phyloP scores from a whole-genome alignment of 2,329 filamentous ascomycete genomes.

The Lachnellula occidentalis region DNA sequence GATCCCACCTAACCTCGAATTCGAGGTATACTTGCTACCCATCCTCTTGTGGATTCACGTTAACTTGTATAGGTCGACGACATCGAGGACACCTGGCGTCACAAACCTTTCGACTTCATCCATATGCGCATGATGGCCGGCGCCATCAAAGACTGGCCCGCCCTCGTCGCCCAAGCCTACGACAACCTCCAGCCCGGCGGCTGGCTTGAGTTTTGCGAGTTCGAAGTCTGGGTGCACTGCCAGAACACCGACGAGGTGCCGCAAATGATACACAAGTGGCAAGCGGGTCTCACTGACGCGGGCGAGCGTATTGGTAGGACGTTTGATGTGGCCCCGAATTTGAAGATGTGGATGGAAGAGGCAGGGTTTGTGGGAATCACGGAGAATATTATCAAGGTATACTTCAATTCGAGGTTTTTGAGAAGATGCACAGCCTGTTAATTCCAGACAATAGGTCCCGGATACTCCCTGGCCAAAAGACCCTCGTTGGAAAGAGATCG shows the following conservation, averaged over 20 bases:
- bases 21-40: constrained; percentile 22
- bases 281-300: constrained; percentile 14
- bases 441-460: constrained; percentile 7
- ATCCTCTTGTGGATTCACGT: neutral
- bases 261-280: constrained; percentile 16
- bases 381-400: constrained; percentile 12
- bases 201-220: constrained; percentile 23
- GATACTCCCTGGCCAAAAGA: constrained; percentile 36
- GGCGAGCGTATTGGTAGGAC: constrained; percentile 33
- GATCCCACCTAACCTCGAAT: constrained; percentile 26
- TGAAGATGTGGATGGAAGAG: constrained; percentile 28
- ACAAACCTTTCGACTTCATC: constrained; percentile 31
- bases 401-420: neutral
- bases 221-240: constrained; percentile 17
- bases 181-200: constrained; percentile 22
- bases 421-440: neutral
- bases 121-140: constrained; percentile 35
- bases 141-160: constrained; percentile 31
- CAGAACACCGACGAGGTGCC: constrained; percentile 12
- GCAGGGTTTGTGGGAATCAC: constrained; percentile 33
- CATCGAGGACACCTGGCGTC: constrained; percentile 28
- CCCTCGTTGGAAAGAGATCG: constrained; percentile 33
- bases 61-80: constrained; percentile 25
- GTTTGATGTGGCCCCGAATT: constrained; percentile 14
- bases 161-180: constrained; percentile 18